Evolutionary conservation across 2,329 filamentous ascomycete species (phyloP).

Genomic region (Lachnellula hyalina): DNA sequence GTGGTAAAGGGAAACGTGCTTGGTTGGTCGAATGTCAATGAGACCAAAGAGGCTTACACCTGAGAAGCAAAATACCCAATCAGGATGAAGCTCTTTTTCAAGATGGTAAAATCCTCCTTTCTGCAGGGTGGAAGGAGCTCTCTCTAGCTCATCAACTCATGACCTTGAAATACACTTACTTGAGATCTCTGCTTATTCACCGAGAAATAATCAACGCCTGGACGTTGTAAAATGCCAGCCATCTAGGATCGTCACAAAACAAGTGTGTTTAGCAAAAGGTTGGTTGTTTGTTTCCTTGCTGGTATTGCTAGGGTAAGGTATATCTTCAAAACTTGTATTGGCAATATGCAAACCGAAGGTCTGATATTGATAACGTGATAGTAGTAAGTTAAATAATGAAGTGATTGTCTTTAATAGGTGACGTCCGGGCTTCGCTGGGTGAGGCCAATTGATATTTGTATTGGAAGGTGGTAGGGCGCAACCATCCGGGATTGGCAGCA

Average conservation of each 20-base stretch:
- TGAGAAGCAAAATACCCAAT: not conserved
- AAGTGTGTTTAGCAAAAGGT: not conserved
- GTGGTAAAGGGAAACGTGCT: not conserved
- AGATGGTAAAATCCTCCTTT: no score
- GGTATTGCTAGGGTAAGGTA: conserved; percentile 3
- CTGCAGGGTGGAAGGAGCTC: not conserved
- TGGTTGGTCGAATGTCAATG: not conserved
- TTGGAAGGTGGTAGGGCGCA: conserved; percentile 2
- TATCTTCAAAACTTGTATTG: conserved; percentile 1
- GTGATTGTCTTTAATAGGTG: conserved; percentile 15
- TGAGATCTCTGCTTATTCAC: conserved; percentile 14
- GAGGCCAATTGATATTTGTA: conserved; percentile 15
- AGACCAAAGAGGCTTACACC: not conserved
- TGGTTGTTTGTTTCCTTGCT: not conserved
- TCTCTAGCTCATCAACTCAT: not conserved
- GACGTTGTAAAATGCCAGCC: conserved; percentile 15
- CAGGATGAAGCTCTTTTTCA: no score
- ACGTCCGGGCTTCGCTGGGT: conserved; percentile 14
- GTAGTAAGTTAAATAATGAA: conserved; percentile 7
- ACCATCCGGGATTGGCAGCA: conserved; percentile 2
- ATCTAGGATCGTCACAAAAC: conserved; percentile 4
- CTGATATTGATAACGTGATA: conserved; percentile 1
- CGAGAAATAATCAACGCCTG: conserved; percentile 19
- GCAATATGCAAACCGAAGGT: not conserved
- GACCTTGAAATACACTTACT: conserved; percentile 13